A percentile compares a stretch with the other conserved stretches of the same genome.
Conservation (phyloP, 768 basidiomycete species). For the Hemileccinum rubropunctum region DNA sequence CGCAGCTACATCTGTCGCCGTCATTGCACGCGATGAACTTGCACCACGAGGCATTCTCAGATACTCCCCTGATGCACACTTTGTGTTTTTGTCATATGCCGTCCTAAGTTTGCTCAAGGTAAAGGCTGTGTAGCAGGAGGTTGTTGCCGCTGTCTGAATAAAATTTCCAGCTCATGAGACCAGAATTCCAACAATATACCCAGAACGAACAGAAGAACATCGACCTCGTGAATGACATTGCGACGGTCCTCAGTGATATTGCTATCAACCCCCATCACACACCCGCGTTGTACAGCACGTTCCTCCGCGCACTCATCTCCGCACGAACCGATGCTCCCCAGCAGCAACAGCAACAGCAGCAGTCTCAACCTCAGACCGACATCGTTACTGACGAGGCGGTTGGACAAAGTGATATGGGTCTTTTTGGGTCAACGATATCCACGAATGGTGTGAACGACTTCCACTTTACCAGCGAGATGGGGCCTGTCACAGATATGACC, state of each 20-base stretch:
- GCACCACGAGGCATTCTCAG: constrained; percentile 74
- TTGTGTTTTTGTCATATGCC: constrained; percentile 90
- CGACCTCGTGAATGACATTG: constrained; percentile 73
- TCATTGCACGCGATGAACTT: constrained; percentile 73
- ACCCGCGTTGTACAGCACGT: constrained; percentile 83
- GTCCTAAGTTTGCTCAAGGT: constrained; percentile 92
- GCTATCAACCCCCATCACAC: constrained; percentile 83
- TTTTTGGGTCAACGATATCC: constrained; percentile 23
- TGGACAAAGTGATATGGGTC: constrained; percentile 28
- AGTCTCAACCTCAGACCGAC: constrained; percentile 19
- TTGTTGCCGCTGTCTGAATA: constrained; percentile 10
- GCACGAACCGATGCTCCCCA: constrained; percentile 38
- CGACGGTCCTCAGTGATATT: constrained; percentile 71
- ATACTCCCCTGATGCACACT: constrained; percentile 88
- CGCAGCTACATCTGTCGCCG: constrained; percentile 66
- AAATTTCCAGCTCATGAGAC: constrained; percentile 66
- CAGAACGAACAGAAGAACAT: constrained; percentile 73
- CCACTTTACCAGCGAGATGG: constrained; percentile 81
- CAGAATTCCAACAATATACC: constrained; percentile 76
- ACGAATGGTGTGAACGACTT: constrained; percentile 44
- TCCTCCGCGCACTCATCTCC: constrained; percentile 74
- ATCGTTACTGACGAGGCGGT: constrained; percentile 17
- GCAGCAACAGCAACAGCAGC: constrained; percentile 12
- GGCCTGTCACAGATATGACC: constrained; percentile 75
- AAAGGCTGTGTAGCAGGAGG: not conserved